Evolutionary conservation across 192 early-diverging fungal genomes (phyloP).

Genomic region (Coemansia sp.): DNA sequence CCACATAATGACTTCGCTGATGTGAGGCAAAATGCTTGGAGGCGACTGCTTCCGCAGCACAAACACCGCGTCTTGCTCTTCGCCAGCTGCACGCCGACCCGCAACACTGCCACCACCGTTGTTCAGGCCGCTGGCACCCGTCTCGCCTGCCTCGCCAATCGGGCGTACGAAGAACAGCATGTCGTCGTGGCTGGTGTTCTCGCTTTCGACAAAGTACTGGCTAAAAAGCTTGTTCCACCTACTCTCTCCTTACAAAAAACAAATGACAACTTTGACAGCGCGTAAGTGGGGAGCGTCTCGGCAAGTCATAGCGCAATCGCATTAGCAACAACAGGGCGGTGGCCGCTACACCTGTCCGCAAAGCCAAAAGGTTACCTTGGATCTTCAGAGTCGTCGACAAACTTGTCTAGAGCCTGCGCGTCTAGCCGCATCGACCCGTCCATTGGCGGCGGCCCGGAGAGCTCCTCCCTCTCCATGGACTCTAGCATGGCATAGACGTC

Average conservation of each 20-base stretch:
- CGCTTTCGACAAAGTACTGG: slow-evolving; percentile 70
- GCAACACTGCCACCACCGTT: neutral
- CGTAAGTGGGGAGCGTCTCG: neutral
- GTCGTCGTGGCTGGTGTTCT: slow-evolving; percentile 73
- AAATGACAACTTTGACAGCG: neutral
- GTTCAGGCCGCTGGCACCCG: neutral
- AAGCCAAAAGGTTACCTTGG: slow-evolving; percentile 33
- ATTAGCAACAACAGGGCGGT: neutral
- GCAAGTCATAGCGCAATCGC: slow-evolving; percentile 3
- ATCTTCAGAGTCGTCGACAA: slow-evolving; percentile 46
- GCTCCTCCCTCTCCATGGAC: slow-evolving; percentile 47
- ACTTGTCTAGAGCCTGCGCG: slow-evolving; percentile 43
- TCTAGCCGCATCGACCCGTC: slow-evolving; percentile 51
- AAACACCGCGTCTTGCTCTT: slow-evolving; percentile 71
- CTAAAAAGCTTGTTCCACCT: slow-evolving; percentile 53
- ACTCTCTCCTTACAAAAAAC: neutral
- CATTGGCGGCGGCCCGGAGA: slow-evolving; percentile 52
- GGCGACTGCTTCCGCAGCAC: slow-evolving; percentile 72
- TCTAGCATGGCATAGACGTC: slow-evolving; percentile 51
- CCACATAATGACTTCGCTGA: slow-evolving; percentile 79
- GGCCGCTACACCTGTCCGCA: neutral
- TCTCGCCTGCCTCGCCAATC: slow-evolving; percentile 25
- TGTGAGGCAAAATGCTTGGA: slow-evolving; percentile 58
- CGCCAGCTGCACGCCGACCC: neutral
- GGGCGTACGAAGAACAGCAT: slow-evolving; percentile 82